phyloP scores from a whole-genome alignment of 2,329 filamentous ascomycete species.

The Talaromyces piceae region DNA sequence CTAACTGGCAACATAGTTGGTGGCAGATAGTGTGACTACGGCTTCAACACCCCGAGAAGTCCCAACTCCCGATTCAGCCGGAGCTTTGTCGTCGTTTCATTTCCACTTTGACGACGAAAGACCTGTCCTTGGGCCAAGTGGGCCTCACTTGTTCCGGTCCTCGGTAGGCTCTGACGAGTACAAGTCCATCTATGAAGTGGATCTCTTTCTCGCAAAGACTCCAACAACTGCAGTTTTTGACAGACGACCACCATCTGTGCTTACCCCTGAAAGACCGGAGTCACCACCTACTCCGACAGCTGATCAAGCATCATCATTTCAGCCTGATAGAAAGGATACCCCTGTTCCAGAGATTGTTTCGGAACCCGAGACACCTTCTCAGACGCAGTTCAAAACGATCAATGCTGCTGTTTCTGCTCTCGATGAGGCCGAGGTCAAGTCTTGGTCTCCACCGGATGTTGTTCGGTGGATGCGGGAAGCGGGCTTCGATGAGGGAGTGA shows the following conservation, averaged over 20 bases:
- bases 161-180: conserved; percentile 22
- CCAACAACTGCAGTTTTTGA: conserved; percentile 11
- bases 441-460: conserved; percentile 23
- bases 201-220: conserved; percentile 14
- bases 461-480: conserved; percentile 68
- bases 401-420: conserved; percentile 17
- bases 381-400: conserved; percentile 13
- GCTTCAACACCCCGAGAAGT: conserved; percentile 80
- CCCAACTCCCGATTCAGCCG: conserved; percentile 62
- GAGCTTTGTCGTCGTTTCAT: conserved; percentile 54
- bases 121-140: conserved; percentile 69
- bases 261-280: conserved; percentile 13
- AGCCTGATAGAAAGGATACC: conserved; percentile 15
- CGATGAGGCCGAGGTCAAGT: conserved; percentile 19
- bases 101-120: conserved; percentile 50
- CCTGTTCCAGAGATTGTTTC: conserved; percentile 12
- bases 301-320: conserved; percentile 11
- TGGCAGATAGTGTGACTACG: conserved; percentile 72
- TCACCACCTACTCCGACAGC: conserved; percentile 1
- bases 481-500: conserved; percentile 67
- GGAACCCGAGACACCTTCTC: not conserved
- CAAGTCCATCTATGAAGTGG: conserved; percentile 14
- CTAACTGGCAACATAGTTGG: conserved; percentile 43
- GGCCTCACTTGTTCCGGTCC: conserved; percentile 78
- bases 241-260: conserved; percentile 6